Base-by-base conservation (phyloP, 768 basidiomycete species). In the Tylopilus vinaceipallidus region DNA sequence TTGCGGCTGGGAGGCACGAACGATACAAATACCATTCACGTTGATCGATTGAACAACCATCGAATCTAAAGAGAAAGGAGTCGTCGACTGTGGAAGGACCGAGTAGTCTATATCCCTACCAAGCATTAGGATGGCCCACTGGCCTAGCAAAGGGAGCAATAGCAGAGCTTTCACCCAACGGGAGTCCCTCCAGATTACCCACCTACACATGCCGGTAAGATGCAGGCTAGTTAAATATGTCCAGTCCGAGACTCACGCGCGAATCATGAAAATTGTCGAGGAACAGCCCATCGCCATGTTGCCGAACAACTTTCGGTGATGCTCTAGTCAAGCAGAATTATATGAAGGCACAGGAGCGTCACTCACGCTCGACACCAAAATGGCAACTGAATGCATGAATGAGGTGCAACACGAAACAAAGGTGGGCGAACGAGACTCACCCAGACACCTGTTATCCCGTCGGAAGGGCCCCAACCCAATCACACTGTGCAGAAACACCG, bases 131-230 rank as follows among this genome's bases (percentile, higher is more conserved):
- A 59, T n/a, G 27, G 20, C 2, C 55, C 61, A 66, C 14, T 59
- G 59, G 13, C 50, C 66, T 4, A 66, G 13, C 2, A 45, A 14
- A 13, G 53, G 29, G 6, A 63, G 4, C 16, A 37, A 6, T 1
- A 67, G 39, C 9, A 66, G 26, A 8, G 11, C 23, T 3, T 45
- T 44, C 11, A 66, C 45, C 7, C 23, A 22, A 23, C 47, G 39
- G 14, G 52, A 52, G 6, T 50, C 49, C 35, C 47, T 65, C 65
- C 66, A 68, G 20, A 66, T 47, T 6, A 59, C n/a, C 63, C 61
- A 65, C 34, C 63, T 67, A 47, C 8, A n/a, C 11, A 8, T 1
- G n/a, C 17, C 11, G 5, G 35, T 32, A 11, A 47, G 29, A 37
- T 14, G 17, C 12, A 35, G 12, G 3, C 33, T 20, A 39, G 16